Conservation (phyloP, 2,329 filamentous ascomycete genomes). For the Colletotrichum destructivum region DNA sequence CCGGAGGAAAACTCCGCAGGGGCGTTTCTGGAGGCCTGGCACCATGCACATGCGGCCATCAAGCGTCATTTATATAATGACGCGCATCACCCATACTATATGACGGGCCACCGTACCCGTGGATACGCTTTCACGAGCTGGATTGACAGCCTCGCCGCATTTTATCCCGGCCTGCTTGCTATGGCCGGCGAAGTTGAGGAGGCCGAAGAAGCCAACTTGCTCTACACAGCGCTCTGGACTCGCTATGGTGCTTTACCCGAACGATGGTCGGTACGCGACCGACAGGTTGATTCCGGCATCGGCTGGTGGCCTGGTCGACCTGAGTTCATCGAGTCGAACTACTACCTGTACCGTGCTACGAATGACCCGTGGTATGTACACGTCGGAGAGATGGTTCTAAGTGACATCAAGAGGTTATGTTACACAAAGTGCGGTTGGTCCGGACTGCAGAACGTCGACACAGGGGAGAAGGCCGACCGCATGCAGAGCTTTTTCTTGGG, state of each 20-base stretch:
- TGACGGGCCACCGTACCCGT: conserved; percentile 89
- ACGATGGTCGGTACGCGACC: conserved; percentile 89
- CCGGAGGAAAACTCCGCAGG: conserved; percentile 80
- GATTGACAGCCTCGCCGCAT: conserved; percentile 96
- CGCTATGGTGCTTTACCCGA: conserved; percentile 95
- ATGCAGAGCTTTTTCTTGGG: conserved; percentile 99
- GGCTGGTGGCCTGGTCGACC: conserved; percentile 96
- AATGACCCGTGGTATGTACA: conserved; percentile 96
- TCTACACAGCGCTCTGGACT: conserved; percentile 95
- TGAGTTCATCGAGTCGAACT: conserved; percentile 97
- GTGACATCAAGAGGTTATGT: conserved; percentile 89
- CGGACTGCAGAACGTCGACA: conserved; percentile 85
- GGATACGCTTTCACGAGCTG: conserved; percentile 92
- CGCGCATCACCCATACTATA: conserved; percentile 91
- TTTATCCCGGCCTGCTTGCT: conserved; percentile 90
- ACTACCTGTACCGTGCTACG: conserved; percentile 94
- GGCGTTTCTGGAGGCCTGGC: conserved; percentile 86
- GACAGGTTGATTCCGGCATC: conserved; percentile 87
- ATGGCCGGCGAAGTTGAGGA: conserved; percentile 92
- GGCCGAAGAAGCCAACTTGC: conserved; percentile 88
- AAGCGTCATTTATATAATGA: conserved; percentile 92
- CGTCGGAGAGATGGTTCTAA: conserved; percentile 94
- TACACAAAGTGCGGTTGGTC: conserved; percentile 95
- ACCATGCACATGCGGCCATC: conserved; percentile 87
- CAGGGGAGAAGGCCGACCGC: conserved; percentile 88